These are phyloP conservation scores for Huiozyma naganishii DNA, from an alignment of 805 yeast species.

Conservation along the genomic window DNA sequence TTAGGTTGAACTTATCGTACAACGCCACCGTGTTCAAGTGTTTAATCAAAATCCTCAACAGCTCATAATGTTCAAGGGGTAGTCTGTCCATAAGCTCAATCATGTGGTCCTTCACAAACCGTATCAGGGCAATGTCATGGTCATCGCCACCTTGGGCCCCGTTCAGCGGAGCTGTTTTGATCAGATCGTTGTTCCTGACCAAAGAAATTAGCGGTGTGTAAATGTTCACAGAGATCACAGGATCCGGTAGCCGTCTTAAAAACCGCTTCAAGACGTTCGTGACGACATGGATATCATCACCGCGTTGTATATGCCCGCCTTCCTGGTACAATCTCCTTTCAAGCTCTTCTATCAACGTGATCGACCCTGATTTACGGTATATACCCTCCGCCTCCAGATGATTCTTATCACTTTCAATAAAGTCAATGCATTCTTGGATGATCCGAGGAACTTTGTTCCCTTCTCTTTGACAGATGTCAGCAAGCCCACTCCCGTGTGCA, in stretches of 20 bases:
- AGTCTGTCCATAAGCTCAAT: slow-evolving; percentile 20
- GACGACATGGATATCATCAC: slow-evolving; percentile 72
- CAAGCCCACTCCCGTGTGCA: too few species aligned
- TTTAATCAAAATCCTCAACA: slow-evolving; percentile 43
- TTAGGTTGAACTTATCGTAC: slow-evolving; percentile 50
- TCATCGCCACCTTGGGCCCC: slow-evolving; percentile 9
- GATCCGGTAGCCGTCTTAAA: slow-evolving; percentile 72
- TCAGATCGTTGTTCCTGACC: slow-evolving; percentile 27
- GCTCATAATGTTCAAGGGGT: slow-evolving; percentile 57
- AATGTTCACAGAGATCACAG: slow-evolving; percentile 59
- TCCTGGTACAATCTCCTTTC: slow-evolving; percentile 19
- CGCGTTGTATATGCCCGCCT: slow-evolving; percentile 23
- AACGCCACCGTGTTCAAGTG: slow-evolving; percentile 57
- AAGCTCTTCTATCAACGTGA: slow-evolving; percentile 34
- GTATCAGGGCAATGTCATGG: slow-evolving; percentile 5
- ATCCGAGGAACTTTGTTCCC: slow-evolving; percentile 56
- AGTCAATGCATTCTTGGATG: slow-evolving; percentile 57
- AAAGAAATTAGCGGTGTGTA: slow-evolving; percentile 60
- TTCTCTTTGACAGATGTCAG: slow-evolving; percentile 40
- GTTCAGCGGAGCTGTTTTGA: slow-evolving; percentile 13
- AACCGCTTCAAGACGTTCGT: slow-evolving; percentile 83
- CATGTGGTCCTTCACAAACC: slow-evolving; percentile 21
- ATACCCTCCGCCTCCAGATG: slow-evolving; percentile 66
- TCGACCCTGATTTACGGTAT: slow-evolving; percentile 80
- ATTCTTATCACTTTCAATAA: slow-evolving; percentile 43